Evolutionary conservation across 2,329 filamentous ascomycete genomes (phyloP), one percentile per base, ranked within the genome.

Genomic region (Malbranchea cinnamomea): DNA sequence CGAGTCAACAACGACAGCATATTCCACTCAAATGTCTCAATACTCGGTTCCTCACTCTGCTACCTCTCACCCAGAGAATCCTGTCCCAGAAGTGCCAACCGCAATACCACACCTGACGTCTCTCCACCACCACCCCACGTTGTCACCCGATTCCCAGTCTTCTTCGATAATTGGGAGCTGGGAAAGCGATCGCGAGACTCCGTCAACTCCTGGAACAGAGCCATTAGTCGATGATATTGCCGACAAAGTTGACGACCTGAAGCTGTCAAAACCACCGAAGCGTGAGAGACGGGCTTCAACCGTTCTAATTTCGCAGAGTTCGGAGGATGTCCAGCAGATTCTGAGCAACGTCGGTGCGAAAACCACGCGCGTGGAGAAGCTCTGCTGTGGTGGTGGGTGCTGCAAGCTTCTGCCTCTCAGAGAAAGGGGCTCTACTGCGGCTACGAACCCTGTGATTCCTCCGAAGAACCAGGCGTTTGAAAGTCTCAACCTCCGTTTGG

Each of bases 401-500:
- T 76, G 71, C 49, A 63, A 70, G 46, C 56, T 71, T 34, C 62
- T 71, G 45, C 63, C 63, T 18, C 45, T 74, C 43, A 59, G 59
- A 22, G 51, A 62, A 5, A 36, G 43, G 33, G 44, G 48, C 6
- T 50, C 54, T 13, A 41, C 48, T 14, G 59, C 56, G 4, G 48
- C 57, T 5, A 49, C 57, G 23, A 52, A 61, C 23, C 63, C 67
- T 3, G 59, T 76, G 30, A 53, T 57, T 20, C 50, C 63, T 2
- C 85, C 87, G 1, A 74, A 89, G 52, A 95, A 92, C 45, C 68
- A 77, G 36, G 89, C 89, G 10, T 98, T 80, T 59, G 68, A 71
- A 33, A 81, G 77, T 36, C 66, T 98, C 28, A 65, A 74, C 30
- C 67, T 95, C 42, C 79, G 77, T 44, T 66, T 95, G 36, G 73